A percentile compares a stretch with the other conserved stretches of the same genome.
Evolutionary conservation across 805 yeast species (phyloP).

Genomic region (Wickerhamomyces mucosus): DNA sequence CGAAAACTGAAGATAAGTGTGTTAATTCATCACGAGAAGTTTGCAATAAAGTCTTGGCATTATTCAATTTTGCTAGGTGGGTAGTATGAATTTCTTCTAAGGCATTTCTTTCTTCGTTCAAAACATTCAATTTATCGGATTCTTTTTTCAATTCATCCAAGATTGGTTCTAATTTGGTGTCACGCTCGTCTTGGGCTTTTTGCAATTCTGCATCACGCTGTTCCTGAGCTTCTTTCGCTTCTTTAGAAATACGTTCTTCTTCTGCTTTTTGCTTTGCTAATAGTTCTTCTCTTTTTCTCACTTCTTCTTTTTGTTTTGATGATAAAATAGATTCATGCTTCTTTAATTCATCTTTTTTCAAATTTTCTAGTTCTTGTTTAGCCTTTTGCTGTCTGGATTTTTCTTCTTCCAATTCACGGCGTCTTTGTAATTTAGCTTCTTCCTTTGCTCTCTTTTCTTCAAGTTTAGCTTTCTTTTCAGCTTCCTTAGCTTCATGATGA

Average conservation of each 20-base stretch:
- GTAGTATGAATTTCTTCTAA: slow-evolving; percentile 34
- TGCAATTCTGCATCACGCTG: slow-evolving; percentile 33
- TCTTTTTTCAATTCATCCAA: slow-evolving; percentile 43
- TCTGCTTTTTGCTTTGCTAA: slow-evolving; percentile 22
- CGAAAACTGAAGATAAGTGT: slow-evolving; percentile 26
- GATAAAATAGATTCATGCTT: slow-evolving; percentile 27
- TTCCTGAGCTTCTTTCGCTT: slow-evolving; percentile 32
- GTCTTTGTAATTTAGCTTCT: slow-evolving; percentile 31
- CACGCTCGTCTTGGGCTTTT: slow-evolving; percentile 39
- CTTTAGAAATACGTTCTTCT: slow-evolving; percentile 14
- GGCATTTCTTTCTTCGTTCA: slow-evolving; percentile 40
- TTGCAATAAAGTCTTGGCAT: slow-evolving; percentile 30
- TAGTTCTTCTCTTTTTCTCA: slow-evolving; percentile 18
- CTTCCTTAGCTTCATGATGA: slow-evolving; percentile 28
- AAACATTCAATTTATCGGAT: slow-evolving; percentile 37
- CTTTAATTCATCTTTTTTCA: slow-evolving; percentile 27
- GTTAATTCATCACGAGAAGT: slow-evolving; percentile 33
- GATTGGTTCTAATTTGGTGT: slow-evolving; percentile 44
- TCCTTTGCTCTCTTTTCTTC: slow-evolving; percentile 39
- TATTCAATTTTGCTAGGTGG: slow-evolving; percentile 35
- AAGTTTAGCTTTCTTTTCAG: slow-evolving; percentile 28
- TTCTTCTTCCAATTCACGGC: slow-evolving; percentile 25
- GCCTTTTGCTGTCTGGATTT: slow-evolving; percentile 24
- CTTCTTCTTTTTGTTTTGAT: slow-evolving; percentile 23
- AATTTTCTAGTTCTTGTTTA: slow-evolving; percentile 17